phyloP scores from a whole-genome alignment of 768 basidiomycete genomes.

The Phaeotremella skinneri region DNA sequence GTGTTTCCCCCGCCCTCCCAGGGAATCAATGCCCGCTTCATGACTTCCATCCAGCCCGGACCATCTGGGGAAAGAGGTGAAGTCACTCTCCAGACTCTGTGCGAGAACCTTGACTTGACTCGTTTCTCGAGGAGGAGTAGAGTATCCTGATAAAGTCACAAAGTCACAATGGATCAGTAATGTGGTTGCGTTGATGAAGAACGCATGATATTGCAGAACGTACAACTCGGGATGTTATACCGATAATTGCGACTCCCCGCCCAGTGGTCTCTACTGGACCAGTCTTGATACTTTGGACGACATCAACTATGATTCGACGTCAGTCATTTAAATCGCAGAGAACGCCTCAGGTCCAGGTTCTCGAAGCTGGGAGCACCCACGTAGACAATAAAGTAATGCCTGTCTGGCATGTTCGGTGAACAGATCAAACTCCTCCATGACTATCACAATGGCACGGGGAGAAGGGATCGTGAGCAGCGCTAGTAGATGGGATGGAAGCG shows the following conservation, averaged over 20 bases:
- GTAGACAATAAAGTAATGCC: constrained; percentile 85
- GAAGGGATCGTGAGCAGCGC: constrained; percentile 54
- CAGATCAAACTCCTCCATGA: constrained; percentile 89
- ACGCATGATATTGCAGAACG: constrained; percentile 12
- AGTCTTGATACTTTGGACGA: constrained; percentile 67
- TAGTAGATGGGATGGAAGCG: constrained; percentile 64
- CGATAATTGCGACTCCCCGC: constrained; percentile 75
- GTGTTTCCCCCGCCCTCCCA: constrained; percentile 26
- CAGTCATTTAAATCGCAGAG: neutral
- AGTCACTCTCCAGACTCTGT: constrained; percentile 75
- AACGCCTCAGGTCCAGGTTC: neutral
- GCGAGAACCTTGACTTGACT: constrained; percentile 95
- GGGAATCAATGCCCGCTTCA: constrained; percentile 54
- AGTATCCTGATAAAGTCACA: constrained; percentile 59
- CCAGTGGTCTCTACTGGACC: constrained; percentile 59
- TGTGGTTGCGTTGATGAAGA: neutral
- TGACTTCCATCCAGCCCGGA: constrained; percentile 55
- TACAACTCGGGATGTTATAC: constrained; percentile 73
- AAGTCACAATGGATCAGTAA: neutral
- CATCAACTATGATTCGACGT: constrained; percentile 64
- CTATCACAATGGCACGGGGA: constrained; percentile 71
- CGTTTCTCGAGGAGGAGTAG: constrained; percentile 88
- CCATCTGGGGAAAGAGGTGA: constrained; percentile 61
- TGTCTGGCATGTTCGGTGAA: constrained; percentile 91
- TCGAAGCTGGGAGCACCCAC: constrained; percentile 29